Conservation (phyloP, 148 eudicot genomes). For the Amaranthus cruentus region DNA sequence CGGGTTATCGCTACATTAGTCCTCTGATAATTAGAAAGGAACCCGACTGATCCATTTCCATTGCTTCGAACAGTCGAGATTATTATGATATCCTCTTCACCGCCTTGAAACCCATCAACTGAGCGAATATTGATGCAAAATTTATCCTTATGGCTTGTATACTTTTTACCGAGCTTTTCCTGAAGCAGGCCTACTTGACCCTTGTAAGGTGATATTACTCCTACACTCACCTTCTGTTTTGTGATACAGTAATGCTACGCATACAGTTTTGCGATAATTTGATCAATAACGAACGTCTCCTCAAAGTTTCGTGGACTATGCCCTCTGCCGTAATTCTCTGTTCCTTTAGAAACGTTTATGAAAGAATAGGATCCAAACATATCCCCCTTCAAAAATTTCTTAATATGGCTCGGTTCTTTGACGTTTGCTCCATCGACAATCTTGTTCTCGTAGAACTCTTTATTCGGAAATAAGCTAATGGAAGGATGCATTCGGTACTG, state of each 20-base stretch:
- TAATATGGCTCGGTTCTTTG: constrained; percentile 12
- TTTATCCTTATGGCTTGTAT: constrained; percentile 22
- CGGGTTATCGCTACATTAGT: constrained; percentile 81
- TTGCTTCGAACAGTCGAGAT: constrained; percentile 73
- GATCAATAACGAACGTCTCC: constrained; percentile 35
- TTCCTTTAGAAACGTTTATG: constrained; percentile 34
- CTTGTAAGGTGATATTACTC: constrained; percentile 43
- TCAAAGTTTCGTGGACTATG: constrained; percentile 37
- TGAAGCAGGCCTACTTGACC: constrained; percentile 35
- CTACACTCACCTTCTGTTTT: constrained; percentile 28
- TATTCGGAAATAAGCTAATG: constrained; percentile 50
- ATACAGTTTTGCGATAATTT: constrained; percentile 32
- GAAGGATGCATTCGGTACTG: constrained; percentile 73
- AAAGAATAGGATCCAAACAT: constrained; percentile 37
- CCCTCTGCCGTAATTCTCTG: constrained; percentile 32
- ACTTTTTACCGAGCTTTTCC: constrained; percentile 27
- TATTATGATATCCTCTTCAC: constrained; percentile 70
- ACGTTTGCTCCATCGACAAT: constrained; percentile 34
- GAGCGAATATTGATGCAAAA: constrained; percentile 66
- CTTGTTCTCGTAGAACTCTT: constrained; percentile 29
- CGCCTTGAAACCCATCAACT: constrained; percentile 87
- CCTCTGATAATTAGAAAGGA: constrained; percentile 58
- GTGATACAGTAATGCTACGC: constrained; percentile 5
- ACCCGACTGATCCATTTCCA: constrained; percentile 54
- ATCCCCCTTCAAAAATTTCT: constrained; percentile 12